Conservation (phyloP, 208 protist genomes). For the Acanthamoeba polyphaga region DNA sequence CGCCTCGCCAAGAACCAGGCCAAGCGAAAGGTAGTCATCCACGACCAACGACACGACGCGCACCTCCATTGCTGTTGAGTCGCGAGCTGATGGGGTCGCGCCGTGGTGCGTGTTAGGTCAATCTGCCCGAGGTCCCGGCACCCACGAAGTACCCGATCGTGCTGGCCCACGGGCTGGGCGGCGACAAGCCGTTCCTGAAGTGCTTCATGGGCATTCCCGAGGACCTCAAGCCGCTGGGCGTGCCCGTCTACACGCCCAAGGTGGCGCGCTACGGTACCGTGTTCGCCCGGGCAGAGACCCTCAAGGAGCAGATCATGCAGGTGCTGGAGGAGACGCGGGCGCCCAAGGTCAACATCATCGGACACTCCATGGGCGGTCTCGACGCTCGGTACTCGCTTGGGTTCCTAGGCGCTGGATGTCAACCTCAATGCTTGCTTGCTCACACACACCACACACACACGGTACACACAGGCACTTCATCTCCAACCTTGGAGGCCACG, state of each 20-base stretch:
- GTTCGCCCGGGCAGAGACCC: background rate
- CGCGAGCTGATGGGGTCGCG: too few relatives aligned
- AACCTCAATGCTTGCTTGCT: background rate
- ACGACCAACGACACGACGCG: background rate
- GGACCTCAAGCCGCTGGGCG: constrained; percentile 2
- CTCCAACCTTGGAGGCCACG: constrained; percentile 10
- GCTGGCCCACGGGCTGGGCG: constrained; percentile 11
- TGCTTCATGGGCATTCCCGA: constrained; percentile 29
- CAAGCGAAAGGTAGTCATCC: too few relatives aligned
- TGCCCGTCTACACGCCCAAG: constrained; percentile 15
- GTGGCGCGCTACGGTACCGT: constrained; percentile 12
- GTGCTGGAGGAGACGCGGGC: background rate
- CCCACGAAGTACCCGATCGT: constrained; percentile 6
- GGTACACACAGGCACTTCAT: background rate
- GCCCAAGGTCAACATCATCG: constrained; percentile 31
- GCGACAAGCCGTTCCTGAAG: constrained; percentile 2
- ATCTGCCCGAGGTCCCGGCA: background rate
- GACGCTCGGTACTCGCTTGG: background rate
- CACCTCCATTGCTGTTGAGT: too few relatives aligned
- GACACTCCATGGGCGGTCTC: constrained; percentile 32
- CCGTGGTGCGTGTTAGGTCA: background rate
- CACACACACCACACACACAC: background rate
- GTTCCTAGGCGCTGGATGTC: too few relatives aligned
- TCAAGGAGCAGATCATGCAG: background rate
- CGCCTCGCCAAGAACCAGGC: background rate